These are phyloP conservation scores for Podosphaera leucotricha DNA, from an alignment of 2,329 filamentous ascomycete species.

Conservation along the genomic window DNA sequence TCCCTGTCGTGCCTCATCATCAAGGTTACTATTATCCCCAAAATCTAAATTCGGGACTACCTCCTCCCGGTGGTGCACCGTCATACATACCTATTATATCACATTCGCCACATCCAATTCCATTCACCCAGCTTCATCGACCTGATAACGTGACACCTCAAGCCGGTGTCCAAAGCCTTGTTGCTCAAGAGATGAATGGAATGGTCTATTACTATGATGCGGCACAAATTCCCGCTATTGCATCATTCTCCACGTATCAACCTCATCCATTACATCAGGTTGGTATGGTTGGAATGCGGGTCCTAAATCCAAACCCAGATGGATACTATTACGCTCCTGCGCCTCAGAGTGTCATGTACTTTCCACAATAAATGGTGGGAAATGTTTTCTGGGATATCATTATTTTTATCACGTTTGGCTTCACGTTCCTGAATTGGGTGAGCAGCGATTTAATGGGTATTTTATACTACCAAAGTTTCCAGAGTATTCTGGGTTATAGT, in stretches of 20 bases:
- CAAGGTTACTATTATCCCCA: constrained; percentile 47
- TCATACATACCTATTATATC: constrained; percentile 9
- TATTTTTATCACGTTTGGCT: too few species aligned
- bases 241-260: constrained; percentile 12
- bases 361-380: constrained; percentile 26
- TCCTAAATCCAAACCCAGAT: constrained; percentile 48
- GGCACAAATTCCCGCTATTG: constrained; percentile 33
- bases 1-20: constrained; percentile 31
- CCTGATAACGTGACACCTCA: constrained; percentile 19
- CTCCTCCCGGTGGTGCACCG: constrained; percentile 16
- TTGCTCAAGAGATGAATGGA: constrained; percentile 77
- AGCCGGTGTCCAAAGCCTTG: constrained; percentile 31
- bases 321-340: constrained; percentile 47
- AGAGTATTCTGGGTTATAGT: too few species aligned
- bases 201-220: constrained; percentile 91
- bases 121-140: constrained; percentile 7
- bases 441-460: too few species aligned
- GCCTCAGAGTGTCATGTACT: constrained; percentile 32
- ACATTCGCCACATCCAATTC: constrained; percentile 11
- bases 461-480: too few species aligned
- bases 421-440: too few species aligned
- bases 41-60: constrained; percentile 22
- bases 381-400: neutral
- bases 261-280: constrained; percentile 27
- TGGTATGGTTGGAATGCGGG: constrained; percentile 46